Percentiles rank a stretch among this genome's conserved stretches.
Conservation (phyloP, 2,329 filamentous ascomycete genomes). For the Fusarium caatingaense region DNA sequence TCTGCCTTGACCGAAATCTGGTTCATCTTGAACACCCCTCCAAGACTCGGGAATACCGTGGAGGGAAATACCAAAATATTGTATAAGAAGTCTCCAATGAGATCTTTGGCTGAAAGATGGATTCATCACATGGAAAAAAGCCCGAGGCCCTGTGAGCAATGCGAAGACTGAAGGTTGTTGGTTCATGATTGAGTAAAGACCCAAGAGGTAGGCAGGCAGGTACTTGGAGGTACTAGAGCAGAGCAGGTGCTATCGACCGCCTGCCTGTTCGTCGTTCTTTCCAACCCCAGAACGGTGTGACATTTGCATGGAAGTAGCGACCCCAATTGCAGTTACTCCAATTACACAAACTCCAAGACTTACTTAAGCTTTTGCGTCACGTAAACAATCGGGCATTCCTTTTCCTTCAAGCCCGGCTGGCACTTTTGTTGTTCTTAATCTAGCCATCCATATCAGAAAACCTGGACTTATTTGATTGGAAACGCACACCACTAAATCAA, state of each 20-base stretch:
- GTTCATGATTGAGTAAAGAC: not conserved
- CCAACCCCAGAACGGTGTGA: not conserved
- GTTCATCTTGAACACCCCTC: conserved; percentile 10
- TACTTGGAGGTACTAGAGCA: not conserved
- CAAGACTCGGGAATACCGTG: conserved; percentile 17
- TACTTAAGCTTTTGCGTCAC: conserved; percentile 5
- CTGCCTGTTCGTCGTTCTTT: not conserved
- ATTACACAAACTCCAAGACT: not conserved
- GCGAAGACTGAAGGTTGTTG: not conserved
- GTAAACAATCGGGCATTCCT: not conserved
- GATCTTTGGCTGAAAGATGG: not conserved
- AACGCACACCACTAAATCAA: conserved; percentile 28
- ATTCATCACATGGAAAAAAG: too few species aligned
- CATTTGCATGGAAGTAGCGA: not conserved
- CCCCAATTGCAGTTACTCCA: not conserved
- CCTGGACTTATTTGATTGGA: conserved; percentile 13
- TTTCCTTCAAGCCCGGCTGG: conserved; percentile 3
- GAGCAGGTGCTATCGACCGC: not conserved
- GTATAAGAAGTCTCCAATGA: not conserved
- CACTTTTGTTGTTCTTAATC: conserved; percentile 17
- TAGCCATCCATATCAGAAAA: not conserved
- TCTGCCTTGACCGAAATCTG: conserved; percentile 17
- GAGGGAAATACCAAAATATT: not conserved
- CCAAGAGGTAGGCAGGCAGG: not conserved
- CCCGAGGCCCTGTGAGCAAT: not conserved